A percentile compares a stretch with the other conserved stretches of the same genome.
Evolutionary conservation across 2,329 filamentous ascomycete species (phyloP).

Genomic region (Paecilomyces variotii): DNA sequence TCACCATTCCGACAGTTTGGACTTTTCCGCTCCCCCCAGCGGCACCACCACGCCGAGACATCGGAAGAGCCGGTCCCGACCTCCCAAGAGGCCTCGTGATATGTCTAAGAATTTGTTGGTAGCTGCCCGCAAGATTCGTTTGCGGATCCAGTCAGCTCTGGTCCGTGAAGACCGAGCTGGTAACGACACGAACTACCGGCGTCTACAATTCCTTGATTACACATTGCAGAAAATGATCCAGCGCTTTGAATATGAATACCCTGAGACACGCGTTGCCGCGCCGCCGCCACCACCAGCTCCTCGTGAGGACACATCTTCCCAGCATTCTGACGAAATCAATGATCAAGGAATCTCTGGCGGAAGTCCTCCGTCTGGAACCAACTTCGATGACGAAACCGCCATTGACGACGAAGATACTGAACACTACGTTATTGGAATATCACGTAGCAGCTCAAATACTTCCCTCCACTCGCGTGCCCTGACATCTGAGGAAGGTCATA

Average conservation of each 20-base stretch:
- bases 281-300: slow-evolving; percentile 12
- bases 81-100: slow-evolving; percentile 64
- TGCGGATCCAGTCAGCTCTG: slow-evolving; percentile 74
- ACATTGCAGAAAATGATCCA: slow-evolving; percentile 88
- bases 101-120: slow-evolving; percentile 87
- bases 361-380: slow-evolving; percentile 13
- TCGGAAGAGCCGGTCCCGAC: slow-evolving; percentile 42
- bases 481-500: slow-evolving; percentile 60
- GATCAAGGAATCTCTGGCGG: slow-evolving; percentile 24
- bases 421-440: slow-evolving; percentile 41
- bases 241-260: slow-evolving; percentile 93
- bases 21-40: slow-evolving; percentile 36
- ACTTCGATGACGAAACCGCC: slow-evolving; percentile 22
- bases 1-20: slow-evolving; percentile 34
- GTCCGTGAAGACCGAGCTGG: slow-evolving; percentile 62
- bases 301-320: slow-evolving; percentile 22
- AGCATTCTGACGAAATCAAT: slow-evolving; percentile 24
- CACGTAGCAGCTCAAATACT: slow-evolving; percentile 58
- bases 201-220: slow-evolving; percentile 76
- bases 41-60: slow-evolving; percentile 48
- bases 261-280: slow-evolving; percentile 62
- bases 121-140: slow-evolving; percentile 81
- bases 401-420: slow-evolving; percentile 36
- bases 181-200: slow-evolving; percentile 68
- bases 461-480: slow-evolving; percentile 58